Evolutionary conservation across 164 flowering plant species (phyloP), one percentile per base, ranked within the genome.

Genomic region (Magnolia officinalis): DNA sequence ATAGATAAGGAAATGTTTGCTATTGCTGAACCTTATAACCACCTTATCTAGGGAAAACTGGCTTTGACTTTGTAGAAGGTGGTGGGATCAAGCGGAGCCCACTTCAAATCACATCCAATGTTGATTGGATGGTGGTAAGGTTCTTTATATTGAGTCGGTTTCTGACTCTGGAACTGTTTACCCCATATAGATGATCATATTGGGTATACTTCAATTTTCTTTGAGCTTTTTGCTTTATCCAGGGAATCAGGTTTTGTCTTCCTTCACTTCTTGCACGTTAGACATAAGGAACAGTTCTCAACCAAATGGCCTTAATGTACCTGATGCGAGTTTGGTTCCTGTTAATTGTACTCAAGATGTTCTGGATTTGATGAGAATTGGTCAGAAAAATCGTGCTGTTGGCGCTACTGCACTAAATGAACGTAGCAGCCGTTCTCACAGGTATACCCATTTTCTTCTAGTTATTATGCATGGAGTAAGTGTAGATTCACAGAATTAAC

Each of bases 381-480:
- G 98, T 16, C 95, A 88, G 50, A 86, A 72, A 77, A 93, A 95
- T 80, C 98, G 98, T 76, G 93, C 96, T 50, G 93, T 95, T 9
- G 92, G 98, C 76, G 96, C 98, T 19, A 95, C 98, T 58, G 97
- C 98, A 67, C 73, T 95, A 51, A 95, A 95, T 83, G 96, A 88
- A 72, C 81, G 98, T 18, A 95, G 98, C 72, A 95, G 98, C 76
- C 90, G 98, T 73, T 95, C 98, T 73, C 98, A 95, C 66, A 92
- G 98, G 98, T 92, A 80, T 24, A 55, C 9, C 4, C 31, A 19
- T 29, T 64, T 13, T 50, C 10, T 69, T 1, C 21, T 13, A 2
- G 10, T 50, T 10, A 64, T 20, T 4, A 50, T 24, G n/a, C 20
- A 50, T 70, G n/a, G 24, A 20, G 19, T 21, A 11, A 55, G 16